Evolutionary conservation across 192 early-diverging fungal species (phyloP).

Genomic region (Backusella parvicylindrica): DNA sequence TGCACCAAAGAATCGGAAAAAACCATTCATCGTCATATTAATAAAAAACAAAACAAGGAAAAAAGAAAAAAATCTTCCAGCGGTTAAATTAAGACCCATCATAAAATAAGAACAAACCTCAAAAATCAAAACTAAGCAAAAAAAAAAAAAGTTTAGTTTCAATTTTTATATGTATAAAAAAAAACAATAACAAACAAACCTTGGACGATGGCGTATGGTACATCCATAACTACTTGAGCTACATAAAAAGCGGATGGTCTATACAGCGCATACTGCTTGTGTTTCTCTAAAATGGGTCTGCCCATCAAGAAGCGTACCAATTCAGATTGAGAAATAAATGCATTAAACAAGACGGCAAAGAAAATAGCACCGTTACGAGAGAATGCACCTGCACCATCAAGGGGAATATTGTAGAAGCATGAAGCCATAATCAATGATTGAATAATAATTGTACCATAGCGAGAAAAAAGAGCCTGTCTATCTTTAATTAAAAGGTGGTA

Average conservation of each 20-base stretch:
- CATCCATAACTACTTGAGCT: conserved; percentile 49
- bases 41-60: conserved; percentile 50
- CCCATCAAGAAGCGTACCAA: conserved; percentile 69
- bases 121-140: conserved; percentile 53
- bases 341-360: conserved; percentile 51
- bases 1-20: conserved; percentile 59
- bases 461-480: conserved; percentile 48
- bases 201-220: conserved; percentile 49
- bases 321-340: conserved; percentile 63
- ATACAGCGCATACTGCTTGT: conserved; percentile 70
- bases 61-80: conserved; percentile 57
- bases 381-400: conserved; percentile 61
- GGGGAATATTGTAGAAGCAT: conserved; percentile 61
- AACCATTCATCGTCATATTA: conserved; percentile 49
- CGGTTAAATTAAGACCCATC: conserved; percentile 49
- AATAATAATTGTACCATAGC: conserved; percentile 44
- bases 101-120: conserved; percentile 58
- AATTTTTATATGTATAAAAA: background rate
- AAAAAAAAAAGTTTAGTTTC: conserved; percentile 19
- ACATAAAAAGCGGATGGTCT: conserved; percentile 56
- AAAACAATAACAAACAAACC: conserved; percentile 53
- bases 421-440: conserved; percentile 72
- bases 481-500: conserved; percentile 57
- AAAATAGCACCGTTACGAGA: conserved; percentile 78
- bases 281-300: conserved; percentile 74